Evolutionary conservation across 1,284 basidiomycete genomes (phyloP).

Genomic region (Apiotrichum mycotoxinovorans): DNA sequence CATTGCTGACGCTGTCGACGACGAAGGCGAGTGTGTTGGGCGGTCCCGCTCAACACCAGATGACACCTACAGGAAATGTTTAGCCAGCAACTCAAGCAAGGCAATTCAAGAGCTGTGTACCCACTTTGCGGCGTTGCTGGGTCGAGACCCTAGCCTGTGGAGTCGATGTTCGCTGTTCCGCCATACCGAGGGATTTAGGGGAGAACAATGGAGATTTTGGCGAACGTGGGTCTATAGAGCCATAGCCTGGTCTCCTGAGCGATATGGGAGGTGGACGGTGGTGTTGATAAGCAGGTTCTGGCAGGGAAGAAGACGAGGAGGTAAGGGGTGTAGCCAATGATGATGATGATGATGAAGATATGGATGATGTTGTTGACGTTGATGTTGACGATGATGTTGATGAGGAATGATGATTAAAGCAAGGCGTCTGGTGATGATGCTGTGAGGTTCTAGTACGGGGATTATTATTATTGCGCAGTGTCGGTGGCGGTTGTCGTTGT

Average conservation of each 20-base stretch:
- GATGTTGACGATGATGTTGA: not conserved
- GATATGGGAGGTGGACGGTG: not conserved
- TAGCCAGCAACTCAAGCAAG: too few species aligned
- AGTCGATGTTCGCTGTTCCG: not conserved
- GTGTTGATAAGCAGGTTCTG: too few species aligned
- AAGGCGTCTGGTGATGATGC: too few species aligned
- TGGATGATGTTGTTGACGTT: not conserved
- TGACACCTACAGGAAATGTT: not conserved
- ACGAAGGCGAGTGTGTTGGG: slow-evolving; percentile 2
- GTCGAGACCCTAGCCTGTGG: too few species aligned
- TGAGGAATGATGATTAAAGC: not conserved
- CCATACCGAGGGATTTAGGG: not conserved
- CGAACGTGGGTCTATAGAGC: not conserved
- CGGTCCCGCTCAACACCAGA: not conserved
- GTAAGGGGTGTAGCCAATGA: not conserved
- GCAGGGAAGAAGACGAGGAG: not conserved
- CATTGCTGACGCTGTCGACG: slow-evolving; percentile 17
- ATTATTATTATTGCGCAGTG: too few species aligned
- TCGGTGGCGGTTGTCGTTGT: too few species aligned
- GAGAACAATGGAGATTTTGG: not conserved
- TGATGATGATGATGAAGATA: not conserved
- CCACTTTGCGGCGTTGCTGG: not conserved
- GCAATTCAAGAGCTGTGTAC: not conserved
- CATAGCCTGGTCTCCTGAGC: not conserved
- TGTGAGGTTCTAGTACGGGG: too few species aligned